Percentiles rank a stretch among this genome's conserved stretches.
phyloP scores from a whole-genome alignment of 2,329 filamentous ascomycete genomes.

The Colletotrichum brevisporum region DNA sequence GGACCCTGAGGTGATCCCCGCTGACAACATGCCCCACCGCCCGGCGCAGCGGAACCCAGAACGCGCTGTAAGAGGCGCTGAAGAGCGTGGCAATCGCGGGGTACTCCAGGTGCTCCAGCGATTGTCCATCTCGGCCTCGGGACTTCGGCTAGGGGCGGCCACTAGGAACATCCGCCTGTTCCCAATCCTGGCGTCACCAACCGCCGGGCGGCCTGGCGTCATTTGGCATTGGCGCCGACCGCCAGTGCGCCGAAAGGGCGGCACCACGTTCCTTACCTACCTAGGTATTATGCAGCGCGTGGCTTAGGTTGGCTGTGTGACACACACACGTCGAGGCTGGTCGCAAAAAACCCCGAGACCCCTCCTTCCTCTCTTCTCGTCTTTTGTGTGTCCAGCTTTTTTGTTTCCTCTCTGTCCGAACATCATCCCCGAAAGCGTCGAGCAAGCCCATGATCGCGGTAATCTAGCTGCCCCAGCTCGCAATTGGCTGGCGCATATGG shows the following conservation, averaged over 20 bases:
- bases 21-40: conserved; percentile 23
- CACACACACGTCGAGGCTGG: conserved; percentile 1
- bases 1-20: conserved; percentile 23
- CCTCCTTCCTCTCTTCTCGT: neutral
- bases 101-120: conserved; percentile 20
- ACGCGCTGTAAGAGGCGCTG: conserved; percentile 31
- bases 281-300: conserved; percentile 15
- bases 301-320: conserved; percentile 27
- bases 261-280: conserved; percentile 34
- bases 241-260: conserved; percentile 23
- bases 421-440: neutral
- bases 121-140: conserved; percentile 36
- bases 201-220: conserved; percentile 13
- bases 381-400: neutral
- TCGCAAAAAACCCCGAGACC: conserved; percentile 16
- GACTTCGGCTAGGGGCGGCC: conserved; percentile 39
- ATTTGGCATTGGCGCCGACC: conserved; percentile 20
- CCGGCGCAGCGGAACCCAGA: conserved; percentile 37
- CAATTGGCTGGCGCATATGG: conserved; percentile 38
- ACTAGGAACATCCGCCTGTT: conserved; percentile 22
- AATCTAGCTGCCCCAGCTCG: conserved; percentile 38
- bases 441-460: conserved; percentile 33
- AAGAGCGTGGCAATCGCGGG: conserved; percentile 32
- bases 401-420: neutral
- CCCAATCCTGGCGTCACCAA: conserved; percentile 32